Evolutionary conservation across 1,284 basidiomycete species (phyloP), one percentile per base, ranked within the genome.

Genomic region (Acaromyces ingoldii): DNA sequence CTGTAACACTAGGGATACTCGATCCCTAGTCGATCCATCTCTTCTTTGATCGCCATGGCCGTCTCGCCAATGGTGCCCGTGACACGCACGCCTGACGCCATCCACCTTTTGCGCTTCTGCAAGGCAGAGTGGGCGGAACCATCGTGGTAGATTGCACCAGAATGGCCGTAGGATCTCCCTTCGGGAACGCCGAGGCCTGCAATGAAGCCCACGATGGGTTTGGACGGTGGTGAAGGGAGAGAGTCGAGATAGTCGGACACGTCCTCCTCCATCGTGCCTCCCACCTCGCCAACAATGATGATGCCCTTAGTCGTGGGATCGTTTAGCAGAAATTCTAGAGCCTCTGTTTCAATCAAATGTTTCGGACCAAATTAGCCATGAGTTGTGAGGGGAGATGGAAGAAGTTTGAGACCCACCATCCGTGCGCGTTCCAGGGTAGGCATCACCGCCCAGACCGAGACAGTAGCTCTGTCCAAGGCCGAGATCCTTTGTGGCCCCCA

Each of bases 401-500:
- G 10, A 10, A 10, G 31, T 17, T 10, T 34, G 10, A 10, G 15
- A 22, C 36, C 19, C 21, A 38, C 36, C 36, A n/a, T 38, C 58
- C 4, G 62, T 72, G 7, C 75, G 51, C 2, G 75, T 76, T 6
- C 67, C 67, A 1, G 67, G 67, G 33, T 67, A 69, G 26, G 65
- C 63, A 37, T 69, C 67, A 1, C 67, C 67, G 19, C 65, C 67
- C 4, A 69, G 43, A 15, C 67, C 67, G 29, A 69, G 51, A 31
- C 67, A 58, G 44, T 63, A 61, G 37, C 47, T 50, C 37, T 69
- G 65, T 1, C 44, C 44, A 7, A 47, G 24, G 5, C 67, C 67
- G 6, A 63, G 24, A 1, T 33, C 5, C 38, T 62, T 62, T 13
- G 61, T 65, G 0, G 62, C 57, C 26, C 52, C 56, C 4, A 55